These are phyloP conservation scores for Quercus engelmannii DNA, from an alignment of 306 rosid genomes.

Conservation along the genomic window DNA sequence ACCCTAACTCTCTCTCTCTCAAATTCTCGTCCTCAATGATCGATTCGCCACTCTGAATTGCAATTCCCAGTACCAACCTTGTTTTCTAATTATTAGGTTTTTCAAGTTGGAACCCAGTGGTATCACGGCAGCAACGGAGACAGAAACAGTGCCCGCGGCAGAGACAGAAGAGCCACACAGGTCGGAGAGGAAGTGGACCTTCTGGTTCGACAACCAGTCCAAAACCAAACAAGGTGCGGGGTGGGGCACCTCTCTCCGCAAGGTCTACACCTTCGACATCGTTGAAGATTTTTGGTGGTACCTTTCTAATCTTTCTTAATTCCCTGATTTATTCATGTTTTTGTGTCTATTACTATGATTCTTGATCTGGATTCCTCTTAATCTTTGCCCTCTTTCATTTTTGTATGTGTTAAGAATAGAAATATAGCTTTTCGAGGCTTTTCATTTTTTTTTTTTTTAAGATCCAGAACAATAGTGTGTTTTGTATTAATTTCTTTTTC, in stretches of 20 bases:
- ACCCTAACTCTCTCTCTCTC: too few relatives aligned
- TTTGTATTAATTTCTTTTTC: too few relatives aligned
- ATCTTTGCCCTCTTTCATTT: too few relatives aligned
- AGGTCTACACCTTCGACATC: slow-evolving; percentile 75
- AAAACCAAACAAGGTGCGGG: slow-evolving; percentile 87
- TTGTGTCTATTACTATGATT: too few relatives aligned
- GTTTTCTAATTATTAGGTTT: too few relatives aligned
- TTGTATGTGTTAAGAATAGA: too few relatives aligned
- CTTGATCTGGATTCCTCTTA: neutral
- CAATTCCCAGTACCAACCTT: too few relatives aligned
- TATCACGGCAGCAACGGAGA: neutral
- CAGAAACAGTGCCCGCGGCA: neutral
- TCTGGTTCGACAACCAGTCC: slow-evolving; percentile 89
- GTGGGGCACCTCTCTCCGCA: slow-evolving; percentile 85
- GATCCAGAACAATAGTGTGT: too few relatives aligned
- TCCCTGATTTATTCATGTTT: neutral
- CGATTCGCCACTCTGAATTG: too few relatives aligned
- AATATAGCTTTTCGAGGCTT: too few relatives aligned
- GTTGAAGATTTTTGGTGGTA: slow-evolving; percentile 95
- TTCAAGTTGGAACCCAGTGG: slow-evolving; percentile 4
- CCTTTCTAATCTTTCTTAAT: neutral
- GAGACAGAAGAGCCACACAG: slow-evolving; percentile 35
- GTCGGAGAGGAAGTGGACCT: slow-evolving; percentile 85
- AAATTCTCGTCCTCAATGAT: too few relatives aligned
- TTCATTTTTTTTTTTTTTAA: too few relatives aligned